Evolutionary conservation across 495 filamentous ascomycete genomes (phyloP).

Genomic region (Parachaetomium inaequale): DNA sequence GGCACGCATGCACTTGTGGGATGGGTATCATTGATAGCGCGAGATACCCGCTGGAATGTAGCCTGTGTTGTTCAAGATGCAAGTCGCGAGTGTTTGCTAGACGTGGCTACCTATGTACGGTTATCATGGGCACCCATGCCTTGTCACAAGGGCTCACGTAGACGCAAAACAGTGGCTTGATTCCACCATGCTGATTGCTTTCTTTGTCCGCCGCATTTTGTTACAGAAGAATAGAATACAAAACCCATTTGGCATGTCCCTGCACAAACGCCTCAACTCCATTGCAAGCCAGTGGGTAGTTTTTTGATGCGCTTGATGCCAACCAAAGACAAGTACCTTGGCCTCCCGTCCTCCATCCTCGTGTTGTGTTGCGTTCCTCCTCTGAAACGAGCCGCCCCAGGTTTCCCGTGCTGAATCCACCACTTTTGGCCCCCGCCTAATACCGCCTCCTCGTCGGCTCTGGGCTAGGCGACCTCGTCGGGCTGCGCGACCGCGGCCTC

Average conservation of each 20-base stretch:
- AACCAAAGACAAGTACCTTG: neutral
- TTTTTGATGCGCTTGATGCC: neutral
- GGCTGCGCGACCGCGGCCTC: constrained; percentile 81
- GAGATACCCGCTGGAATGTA: constrained; percentile 28
- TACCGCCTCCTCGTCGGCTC: constrained; percentile 69
- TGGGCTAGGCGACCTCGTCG: constrained; percentile 67
- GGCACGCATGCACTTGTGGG: constrained; percentile 1
- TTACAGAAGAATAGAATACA: constrained; percentile 1
- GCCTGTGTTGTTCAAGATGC: neutral
- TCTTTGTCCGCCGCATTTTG: neutral
- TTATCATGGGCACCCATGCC: too few species aligned
- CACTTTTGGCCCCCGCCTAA: constrained; percentile 27
- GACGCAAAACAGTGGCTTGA: neutral
- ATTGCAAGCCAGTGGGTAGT: neutral
- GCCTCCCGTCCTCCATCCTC: neutral
- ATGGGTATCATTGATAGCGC: constrained; percentile 12
- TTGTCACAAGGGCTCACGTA: too few species aligned
- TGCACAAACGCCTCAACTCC: constrained; percentile 15
- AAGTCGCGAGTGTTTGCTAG: neutral
- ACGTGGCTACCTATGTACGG: neutral
- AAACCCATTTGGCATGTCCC: neutral
- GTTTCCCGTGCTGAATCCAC: neutral
- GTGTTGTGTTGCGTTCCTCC: neutral
- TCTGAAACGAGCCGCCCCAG: too few species aligned
- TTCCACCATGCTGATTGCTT: neutral